Conservation (phyloP, 2,329 filamentous ascomycete species). For the Fusarium ramigenum region DNA sequence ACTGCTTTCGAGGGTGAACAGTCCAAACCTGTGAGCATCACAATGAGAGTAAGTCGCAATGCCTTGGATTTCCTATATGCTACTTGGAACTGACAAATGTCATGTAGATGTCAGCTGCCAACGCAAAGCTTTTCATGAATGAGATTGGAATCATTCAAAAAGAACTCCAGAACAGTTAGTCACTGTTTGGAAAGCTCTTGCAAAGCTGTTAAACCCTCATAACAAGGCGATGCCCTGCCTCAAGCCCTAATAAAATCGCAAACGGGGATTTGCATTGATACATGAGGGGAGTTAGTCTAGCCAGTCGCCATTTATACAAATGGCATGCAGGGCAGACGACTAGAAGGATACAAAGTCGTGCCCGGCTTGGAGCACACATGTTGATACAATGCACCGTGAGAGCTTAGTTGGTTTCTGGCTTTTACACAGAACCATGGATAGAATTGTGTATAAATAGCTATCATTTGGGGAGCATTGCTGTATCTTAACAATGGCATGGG, state of each 20-base stretch:
- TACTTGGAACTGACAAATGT: constrained; percentile 6
- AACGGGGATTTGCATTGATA: constrained; percentile 18
- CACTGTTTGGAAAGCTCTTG: constrained; percentile 5
- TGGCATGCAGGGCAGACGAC: constrained; percentile 10
- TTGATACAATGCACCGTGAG: constrained; percentile 21
- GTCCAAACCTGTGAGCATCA: constrained; percentile 65
- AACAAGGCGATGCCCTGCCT: constrained; percentile 17
- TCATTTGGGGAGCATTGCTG: constrained; percentile 19
- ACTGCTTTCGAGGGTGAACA: constrained; percentile 68
- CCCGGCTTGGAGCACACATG: constrained; percentile 33
- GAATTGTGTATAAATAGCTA: constrained; percentile 36
- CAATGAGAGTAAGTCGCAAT: constrained; percentile 63
- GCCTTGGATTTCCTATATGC: not conserved
- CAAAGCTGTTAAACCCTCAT: constrained; percentile 12
- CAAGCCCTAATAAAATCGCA: constrained; percentile 7
- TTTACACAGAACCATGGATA: constrained; percentile 31
- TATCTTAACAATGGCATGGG: constrained; percentile 9
- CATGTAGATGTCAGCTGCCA: constrained; percentile 61
- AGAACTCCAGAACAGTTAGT: constrained; percentile 56
- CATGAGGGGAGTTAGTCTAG: constrained; percentile 11
- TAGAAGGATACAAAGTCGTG: constrained; percentile 29
- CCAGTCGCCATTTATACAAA: constrained; percentile 8
- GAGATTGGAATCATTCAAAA: constrained; percentile 61
- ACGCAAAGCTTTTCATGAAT: constrained; percentile 61
- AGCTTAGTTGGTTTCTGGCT: constrained; percentile 10